Percentiles rank a stretch among this genome's conserved stretches.
These are phyloP conservation scores for Paecilomyces dactylethromorphus DNA, from an alignment of 2,329 filamentous ascomycete species.

Conservation along the genomic window DNA sequence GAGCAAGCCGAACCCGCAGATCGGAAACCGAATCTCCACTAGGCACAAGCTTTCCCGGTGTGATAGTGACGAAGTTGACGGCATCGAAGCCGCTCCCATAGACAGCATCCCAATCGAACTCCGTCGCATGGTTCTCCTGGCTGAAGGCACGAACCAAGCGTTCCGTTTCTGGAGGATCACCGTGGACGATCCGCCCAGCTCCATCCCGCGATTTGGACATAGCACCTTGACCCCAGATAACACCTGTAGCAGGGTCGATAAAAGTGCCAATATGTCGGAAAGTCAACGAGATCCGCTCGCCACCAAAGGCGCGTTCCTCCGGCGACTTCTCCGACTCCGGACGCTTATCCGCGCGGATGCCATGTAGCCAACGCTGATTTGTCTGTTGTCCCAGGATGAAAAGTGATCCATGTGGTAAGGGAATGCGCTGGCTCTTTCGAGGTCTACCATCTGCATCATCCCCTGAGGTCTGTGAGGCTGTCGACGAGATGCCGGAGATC, in stretches of 20 bases:
- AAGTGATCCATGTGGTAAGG: slow-evolving; percentile 81
- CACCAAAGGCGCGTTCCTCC: slow-evolving; percentile 64
- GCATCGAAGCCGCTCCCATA: slow-evolving; percentile 86
- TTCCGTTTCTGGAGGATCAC: slow-evolving; percentile 56
- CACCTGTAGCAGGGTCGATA: slow-evolving; percentile 54
- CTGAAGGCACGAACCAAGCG: slow-evolving; percentile 73
- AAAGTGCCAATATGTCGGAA: slow-evolving; percentile 88
- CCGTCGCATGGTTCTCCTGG: slow-evolving; percentile 67
- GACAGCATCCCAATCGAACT: slow-evolving; percentile 64
- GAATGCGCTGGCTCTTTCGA: slow-evolving; percentile 60
- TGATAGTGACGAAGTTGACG: slow-evolving; percentile 39
- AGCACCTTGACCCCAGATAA: slow-evolving; percentile 91
- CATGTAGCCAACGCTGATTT: slow-evolving; percentile 84
- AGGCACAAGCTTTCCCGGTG: slow-evolving; percentile 23
- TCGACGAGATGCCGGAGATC: slow-evolving; percentile 26
- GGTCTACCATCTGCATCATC: slow-evolving; percentile 21
- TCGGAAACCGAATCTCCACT: slow-evolving; percentile 28
- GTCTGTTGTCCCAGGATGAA: slow-evolving; percentile 74
- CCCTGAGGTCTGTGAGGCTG: neutral
- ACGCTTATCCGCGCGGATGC: slow-evolving; percentile 84
- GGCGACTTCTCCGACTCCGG: slow-evolving; percentile 57
- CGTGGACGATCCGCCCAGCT: slow-evolving; percentile 63
- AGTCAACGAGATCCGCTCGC: slow-evolving; percentile 82
- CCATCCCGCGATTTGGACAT: slow-evolving; percentile 56
- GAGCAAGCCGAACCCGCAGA: slow-evolving; percentile 29